These are phyloP conservation scores for Plasmodium vivax DNA, from an alignment of 169 alveolate species.

Conservation along the genomic window DNA sequence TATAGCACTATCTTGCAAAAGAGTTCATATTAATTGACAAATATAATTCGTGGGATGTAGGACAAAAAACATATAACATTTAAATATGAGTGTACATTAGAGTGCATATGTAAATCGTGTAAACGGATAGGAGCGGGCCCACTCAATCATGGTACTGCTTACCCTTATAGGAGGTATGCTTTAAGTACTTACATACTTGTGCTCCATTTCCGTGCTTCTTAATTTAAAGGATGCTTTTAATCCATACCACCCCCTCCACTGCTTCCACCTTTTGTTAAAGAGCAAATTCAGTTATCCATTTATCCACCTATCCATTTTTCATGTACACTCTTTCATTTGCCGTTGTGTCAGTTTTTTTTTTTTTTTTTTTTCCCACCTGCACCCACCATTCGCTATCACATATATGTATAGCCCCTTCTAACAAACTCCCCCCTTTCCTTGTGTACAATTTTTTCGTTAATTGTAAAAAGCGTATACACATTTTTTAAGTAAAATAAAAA, in stretches of 20 bases:
- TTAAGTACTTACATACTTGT: background rate
- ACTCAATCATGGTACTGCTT: background rate
- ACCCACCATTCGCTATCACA: background rate
- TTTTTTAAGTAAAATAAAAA: constrained; percentile 16
- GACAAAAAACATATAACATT: background rate
- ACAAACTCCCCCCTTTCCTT: background rate
- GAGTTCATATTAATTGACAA: background rate
- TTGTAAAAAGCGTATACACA: background rate
- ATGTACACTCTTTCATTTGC: background rate
- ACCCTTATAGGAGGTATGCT: background rate
- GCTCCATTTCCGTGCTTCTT: background rate
- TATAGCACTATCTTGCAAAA: background rate
- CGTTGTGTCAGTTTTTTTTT: background rate
- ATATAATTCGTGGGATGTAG: background rate
- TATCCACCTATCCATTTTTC: background rate
- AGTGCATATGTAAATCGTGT: background rate
- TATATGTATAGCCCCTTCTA: background rate
- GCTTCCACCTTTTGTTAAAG: background rate
- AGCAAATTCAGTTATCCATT: background rate
- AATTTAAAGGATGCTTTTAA: background rate
- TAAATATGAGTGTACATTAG: background rate
- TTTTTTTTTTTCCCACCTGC: background rate
- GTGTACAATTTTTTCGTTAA: background rate
- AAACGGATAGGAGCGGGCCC: background rate
- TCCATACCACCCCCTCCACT: background rate